Evolutionary conservation across 352 stramenopile genomes (phyloP), one percentile per base, ranked within the genome.

Genomic region (Globisporangium barbulae): DNA sequence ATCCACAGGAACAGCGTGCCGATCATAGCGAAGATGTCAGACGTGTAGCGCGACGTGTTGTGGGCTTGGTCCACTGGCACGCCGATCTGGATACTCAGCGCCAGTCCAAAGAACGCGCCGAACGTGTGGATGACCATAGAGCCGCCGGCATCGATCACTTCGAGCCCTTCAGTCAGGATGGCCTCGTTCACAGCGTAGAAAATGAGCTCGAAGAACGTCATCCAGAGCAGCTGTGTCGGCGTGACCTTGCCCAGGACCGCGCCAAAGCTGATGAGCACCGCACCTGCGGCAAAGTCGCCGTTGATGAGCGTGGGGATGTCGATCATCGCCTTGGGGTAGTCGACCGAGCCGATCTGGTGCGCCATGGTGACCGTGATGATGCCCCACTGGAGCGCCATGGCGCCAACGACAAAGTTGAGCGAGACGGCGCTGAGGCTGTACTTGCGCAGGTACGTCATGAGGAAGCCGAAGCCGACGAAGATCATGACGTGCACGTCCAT

Each of bases 61-160:
- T 87, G 80, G 28, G 64, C 48, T 58, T 87, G 73, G 31, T 88
- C 71, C 1, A 54, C 41, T 3, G 81, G 81, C 30, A 77, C 74
- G 6, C 85, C 84, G 17, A 94, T 49, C n/a, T 74, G 72, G 12
- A 88, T 71, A 4, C 76, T 79, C n/a, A 89, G 59, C 2, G 81
- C 84, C 13, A 96, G 64, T 5, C 88, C 86, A 67, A 95, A 95
- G 65, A 88, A 92, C 10, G 85, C 85, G 2, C 88, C 86, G 52
- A 94, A 95, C 39, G 84, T 84, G 68, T 96, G 86, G 60, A 96
- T 93, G 28, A 90, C 85, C 76, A 95, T 89, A 15, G 78, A 90
- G 6, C 86, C 88, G 37, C 88, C 86, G 12, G 89, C 76, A 58
- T 96, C 88, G 55, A 83, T 86, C 25, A 80, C 76, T 28, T 88